Percentiles rank a stretch among this genome's conserved stretches.
phyloP scores from a whole-genome alignment of 768 basidiomycete genomes.

The Lentinula edodes region DNA sequence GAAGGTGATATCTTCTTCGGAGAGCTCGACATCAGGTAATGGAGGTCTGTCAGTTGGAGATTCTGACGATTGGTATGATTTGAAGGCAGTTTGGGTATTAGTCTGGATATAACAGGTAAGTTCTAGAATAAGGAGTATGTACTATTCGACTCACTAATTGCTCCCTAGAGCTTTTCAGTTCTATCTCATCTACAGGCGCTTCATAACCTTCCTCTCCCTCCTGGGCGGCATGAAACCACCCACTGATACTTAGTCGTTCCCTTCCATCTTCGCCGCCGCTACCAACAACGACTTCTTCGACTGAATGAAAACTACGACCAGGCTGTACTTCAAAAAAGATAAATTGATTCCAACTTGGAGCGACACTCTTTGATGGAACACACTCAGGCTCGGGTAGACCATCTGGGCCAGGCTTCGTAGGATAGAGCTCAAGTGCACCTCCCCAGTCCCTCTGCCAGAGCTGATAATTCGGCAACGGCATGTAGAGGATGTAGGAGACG shows the following conservation, averaged over 20 bases:
- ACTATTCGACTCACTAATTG: conserved; percentile 68
- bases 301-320: conserved; percentile 91
- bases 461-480: conserved; percentile 71
- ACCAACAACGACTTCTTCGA: conserved; percentile 91
- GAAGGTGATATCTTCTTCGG: conserved; percentile 58
- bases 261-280: conserved; percentile 61
- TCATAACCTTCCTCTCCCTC: conserved; percentile 88
- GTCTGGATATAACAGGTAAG: conserved; percentile 32
- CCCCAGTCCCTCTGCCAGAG: conserved; percentile 90
- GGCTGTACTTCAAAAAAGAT: conserved; percentile 92
- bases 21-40: conserved; percentile 47
- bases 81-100: conserved; percentile 58
- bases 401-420: conserved; percentile 52
- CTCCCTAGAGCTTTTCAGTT: conserved; percentile 77
- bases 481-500: conserved; percentile 95
- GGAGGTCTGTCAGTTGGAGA: conserved; percentile 40
- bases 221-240: conserved; percentile 95
- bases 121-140: conserved; percentile 5
- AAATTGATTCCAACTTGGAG: conserved; percentile 87
- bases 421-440: conserved; percentile 92
- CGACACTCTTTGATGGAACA: conserved; percentile 60
- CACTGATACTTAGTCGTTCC: conserved; percentile 82
- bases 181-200: conserved; percentile 26
- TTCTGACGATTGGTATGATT: conserved; percentile 38
- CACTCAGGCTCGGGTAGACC: conserved; percentile 66